phyloP scores from a whole-genome alignment of 495 filamentous ascomycete genomes.

The Penicillium lividum region DNA sequence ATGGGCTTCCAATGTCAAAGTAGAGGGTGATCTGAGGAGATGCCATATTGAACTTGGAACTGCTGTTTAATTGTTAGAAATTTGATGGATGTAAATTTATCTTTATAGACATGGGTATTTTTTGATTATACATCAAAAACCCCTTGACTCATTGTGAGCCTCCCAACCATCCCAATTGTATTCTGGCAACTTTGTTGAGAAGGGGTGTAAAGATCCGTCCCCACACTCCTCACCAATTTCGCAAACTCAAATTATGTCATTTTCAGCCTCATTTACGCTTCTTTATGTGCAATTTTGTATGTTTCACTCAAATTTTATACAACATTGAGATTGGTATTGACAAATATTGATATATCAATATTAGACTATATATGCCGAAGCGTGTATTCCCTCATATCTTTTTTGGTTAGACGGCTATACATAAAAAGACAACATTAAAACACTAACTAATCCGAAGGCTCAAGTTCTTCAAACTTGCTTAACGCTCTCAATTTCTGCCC shows the following conservation, averaged over 20 bases:
- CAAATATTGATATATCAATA: no score
- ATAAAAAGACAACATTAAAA: not conserved
- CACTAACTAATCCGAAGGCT: not conserved
- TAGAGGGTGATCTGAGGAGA: slow-evolving; percentile 20
- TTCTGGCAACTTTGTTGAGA: not conserved
- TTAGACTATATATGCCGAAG: no score
- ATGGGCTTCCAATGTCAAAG: slow-evolving; percentile 29
- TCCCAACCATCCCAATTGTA: not conserved
- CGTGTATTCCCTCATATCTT: no score
- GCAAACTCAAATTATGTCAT: not conserved
- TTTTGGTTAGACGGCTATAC: no score
- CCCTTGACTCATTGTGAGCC: not conserved
- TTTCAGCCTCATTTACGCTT: not conserved
- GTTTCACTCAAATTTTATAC: no score
- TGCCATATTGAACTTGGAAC: slow-evolving; percentile 4
- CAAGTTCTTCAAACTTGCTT: slow-evolving; percentile 19
- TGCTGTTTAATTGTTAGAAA: not conserved
- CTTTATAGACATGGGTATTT: slow-evolving; percentile 6
- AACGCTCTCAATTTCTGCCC: slow-evolving; percentile 18
- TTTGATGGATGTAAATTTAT: not conserved
- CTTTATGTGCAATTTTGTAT: no score
- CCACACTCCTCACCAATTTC: not conserved
- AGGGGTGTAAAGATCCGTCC: not conserved
- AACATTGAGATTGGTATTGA: no score
- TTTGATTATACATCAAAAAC: slow-evolving; percentile 16